These are phyloP conservation scores for Plasmodium inui DNA, from an alignment of 169 alveolate genomes.

Conservation along the genomic window DNA sequence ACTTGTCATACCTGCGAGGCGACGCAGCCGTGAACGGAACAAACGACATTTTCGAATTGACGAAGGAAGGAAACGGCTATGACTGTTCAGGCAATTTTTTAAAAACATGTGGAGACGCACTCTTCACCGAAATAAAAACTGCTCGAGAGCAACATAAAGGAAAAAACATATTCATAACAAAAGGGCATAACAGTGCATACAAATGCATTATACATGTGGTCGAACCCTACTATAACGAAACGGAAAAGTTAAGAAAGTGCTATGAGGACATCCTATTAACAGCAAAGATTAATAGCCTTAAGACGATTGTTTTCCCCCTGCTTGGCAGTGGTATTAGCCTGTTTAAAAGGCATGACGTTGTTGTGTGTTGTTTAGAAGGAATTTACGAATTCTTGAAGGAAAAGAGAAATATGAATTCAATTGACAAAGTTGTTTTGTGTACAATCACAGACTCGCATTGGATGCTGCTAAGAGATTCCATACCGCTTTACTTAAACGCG, in stretches of 20 bases:
- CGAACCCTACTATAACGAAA: slow-evolving; percentile 75
- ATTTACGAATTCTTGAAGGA: slow-evolving; percentile 61
- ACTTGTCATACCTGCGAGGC: slow-evolving; percentile 56
- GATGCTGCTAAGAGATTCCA: slow-evolving; percentile 63
- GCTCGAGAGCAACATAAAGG: slow-evolving; percentile 40
- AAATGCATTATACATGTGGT: slow-evolving; percentile 63
- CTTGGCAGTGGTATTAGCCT: slow-evolving; percentile 76
- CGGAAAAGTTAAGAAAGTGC: slow-evolving; percentile 42
- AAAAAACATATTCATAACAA: slow-evolving; percentile 58
- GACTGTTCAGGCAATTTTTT: slow-evolving; percentile 75
- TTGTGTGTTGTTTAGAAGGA: slow-evolving; percentile 70
- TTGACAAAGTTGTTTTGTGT: slow-evolving; percentile 56
- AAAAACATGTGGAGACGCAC: slow-evolving; percentile 64
- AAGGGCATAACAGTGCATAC: slow-evolving; percentile 70
- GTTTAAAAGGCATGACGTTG: slow-evolving; percentile 73
- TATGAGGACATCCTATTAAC: slow-evolving; percentile 43
- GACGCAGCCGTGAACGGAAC: slow-evolving; percentile 75
- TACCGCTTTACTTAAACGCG: slow-evolving; percentile 47
- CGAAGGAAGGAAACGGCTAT: slow-evolving; percentile 75
- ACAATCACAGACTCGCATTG: slow-evolving; percentile 71
- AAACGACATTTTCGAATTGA: slow-evolving; percentile 38
- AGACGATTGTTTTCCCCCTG: slow-evolving; percentile 66
- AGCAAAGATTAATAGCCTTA: slow-evolving; percentile 51
- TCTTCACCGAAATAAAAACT: slow-evolving; percentile 41
- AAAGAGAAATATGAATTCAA: slow-evolving; percentile 50